A percentile compares a stretch with the other conserved stretches of the same genome.
These are phyloP conservation scores for Trichoderma breve DNA, from an alignment of 2,329 filamentous ascomycete genomes.

Conservation along the genomic window DNA sequence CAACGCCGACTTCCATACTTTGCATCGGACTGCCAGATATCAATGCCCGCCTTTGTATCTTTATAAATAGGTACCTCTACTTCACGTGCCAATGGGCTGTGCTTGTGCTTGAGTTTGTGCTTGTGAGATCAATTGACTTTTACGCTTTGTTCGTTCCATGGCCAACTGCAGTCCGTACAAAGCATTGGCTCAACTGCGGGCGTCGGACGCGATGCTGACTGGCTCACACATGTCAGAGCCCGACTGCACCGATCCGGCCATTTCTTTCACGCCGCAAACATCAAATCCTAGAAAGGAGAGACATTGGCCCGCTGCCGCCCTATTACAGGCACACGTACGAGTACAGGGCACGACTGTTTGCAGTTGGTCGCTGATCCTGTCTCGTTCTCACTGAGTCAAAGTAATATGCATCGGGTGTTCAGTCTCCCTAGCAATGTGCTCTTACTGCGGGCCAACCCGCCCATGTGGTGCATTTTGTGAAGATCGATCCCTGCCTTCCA, in stretches of 20 bases:
- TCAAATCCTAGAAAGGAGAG: constrained; percentile 12
- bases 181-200: neutral
- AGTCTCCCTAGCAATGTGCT: constrained; percentile 20
- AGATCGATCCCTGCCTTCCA: constrained; percentile 5
- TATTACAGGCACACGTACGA: neutral
- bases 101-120: neutral
- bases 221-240: constrained; percentile 1
- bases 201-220: constrained; percentile 13
- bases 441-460: neutral
- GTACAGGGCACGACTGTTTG: neutral
- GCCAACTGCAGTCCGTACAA: neutral
- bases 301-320: constrained; percentile 18
- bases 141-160: neutral
- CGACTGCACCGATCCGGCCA: neutral
- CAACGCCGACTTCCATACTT: neutral
- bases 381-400: constrained; percentile 20
- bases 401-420: constrained; percentile 17
- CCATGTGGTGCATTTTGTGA: constrained; percentile 1
- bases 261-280: constrained; percentile 8
- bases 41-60: too few species aligned
- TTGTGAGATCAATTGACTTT: neutral
- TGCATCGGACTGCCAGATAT: neutral
- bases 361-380: constrained; percentile 27
- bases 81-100: neutral
- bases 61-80: neutral